Base-by-base conservation (phyloP, 2,329 filamentous ascomycete species). In the Lasiodiplodia gonubiensis region DNA sequence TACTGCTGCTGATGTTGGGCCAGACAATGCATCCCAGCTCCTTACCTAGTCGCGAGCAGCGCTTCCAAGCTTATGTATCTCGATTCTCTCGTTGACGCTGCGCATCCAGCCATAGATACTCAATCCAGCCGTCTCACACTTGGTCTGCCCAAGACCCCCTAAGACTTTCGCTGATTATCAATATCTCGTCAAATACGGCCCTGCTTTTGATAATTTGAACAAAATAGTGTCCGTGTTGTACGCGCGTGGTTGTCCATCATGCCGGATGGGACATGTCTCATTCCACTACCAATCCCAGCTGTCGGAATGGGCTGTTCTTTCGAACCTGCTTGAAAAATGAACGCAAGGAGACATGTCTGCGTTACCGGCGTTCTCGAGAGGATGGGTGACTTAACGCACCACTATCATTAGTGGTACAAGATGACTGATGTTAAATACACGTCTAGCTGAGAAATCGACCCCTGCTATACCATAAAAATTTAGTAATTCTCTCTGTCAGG, bases 221-320 rank as follows among this genome's bases (percentile, higher is more conserved):
- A 73, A 80, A 37, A 85, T 89, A 67, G 81, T 92, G 0, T 79
- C 86, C 66, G 85, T 88, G 2, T 80, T 92, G 7, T 82, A 88
- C 4, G 78, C 85, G 49, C 81, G 80, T 49, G 84, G 84, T n/a
- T 92, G 79, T 69, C 74, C 83, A 3, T 82, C 77, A 30, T 77
- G 78, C 68, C 83, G 86, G 64, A 86, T 27, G 81, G 88, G 59
- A 82, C 80, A 18, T 74, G 79, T 18, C 74, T 90, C 2, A 75
- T 85, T 46, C 74, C 79, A 25, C 81, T 89, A 0, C 87, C 88
- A 0, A 77, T 93, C 42, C 92, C 90, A 0, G 85, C 92, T 2
- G 88, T 93, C 2, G 89, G 86, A 1, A 91, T 89, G 1, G 90
- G 86, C 86, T 70, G 85, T 87, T 0, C 87, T 85, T 0, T 89